Evolutionary conservation across 1,284 basidiomycete genomes (phyloP).

Genomic region (Ceratobasidium sp.): DNA sequence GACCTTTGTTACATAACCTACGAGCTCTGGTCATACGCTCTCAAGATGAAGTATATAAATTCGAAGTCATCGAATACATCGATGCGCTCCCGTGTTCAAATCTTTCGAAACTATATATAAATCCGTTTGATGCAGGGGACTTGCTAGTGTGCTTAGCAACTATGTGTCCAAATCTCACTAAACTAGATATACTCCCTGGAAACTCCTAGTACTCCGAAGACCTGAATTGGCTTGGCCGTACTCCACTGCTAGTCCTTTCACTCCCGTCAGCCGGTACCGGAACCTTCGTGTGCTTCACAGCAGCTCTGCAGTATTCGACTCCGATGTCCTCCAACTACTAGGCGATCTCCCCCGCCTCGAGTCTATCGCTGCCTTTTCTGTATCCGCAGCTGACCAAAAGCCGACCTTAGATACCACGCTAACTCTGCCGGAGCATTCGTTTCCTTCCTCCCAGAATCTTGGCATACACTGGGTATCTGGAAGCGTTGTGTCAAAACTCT

Average conservation of each 20-base stretch:
- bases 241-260: not conserved
- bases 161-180: not conserved
- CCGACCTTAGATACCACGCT: too few species aligned
- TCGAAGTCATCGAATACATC: too few species aligned
- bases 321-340: not conserved
- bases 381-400: not conserved
- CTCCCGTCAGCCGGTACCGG: not conserved
- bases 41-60: too few species aligned
- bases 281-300: slow-evolving; percentile 6
- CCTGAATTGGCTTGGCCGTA: not conserved
- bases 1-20: too few species aligned
- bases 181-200: not conserved
- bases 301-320: not conserved
- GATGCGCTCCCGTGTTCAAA: too few species aligned
- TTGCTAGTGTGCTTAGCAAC: not conserved
- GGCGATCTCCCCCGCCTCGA: slow-evolving; percentile 15
- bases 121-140: not conserved
- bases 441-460: not conserved
- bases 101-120: not conserved
- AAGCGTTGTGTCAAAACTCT: not conserved
- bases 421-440: not conserved
- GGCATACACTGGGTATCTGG: not conserved
- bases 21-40: too few species aligned
- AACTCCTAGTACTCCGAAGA: not conserved
- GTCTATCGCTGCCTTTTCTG: not conserved